phyloP scores from a whole-genome alignment of 1,139 yeast species.

The Candida dubliniensis region DNA sequence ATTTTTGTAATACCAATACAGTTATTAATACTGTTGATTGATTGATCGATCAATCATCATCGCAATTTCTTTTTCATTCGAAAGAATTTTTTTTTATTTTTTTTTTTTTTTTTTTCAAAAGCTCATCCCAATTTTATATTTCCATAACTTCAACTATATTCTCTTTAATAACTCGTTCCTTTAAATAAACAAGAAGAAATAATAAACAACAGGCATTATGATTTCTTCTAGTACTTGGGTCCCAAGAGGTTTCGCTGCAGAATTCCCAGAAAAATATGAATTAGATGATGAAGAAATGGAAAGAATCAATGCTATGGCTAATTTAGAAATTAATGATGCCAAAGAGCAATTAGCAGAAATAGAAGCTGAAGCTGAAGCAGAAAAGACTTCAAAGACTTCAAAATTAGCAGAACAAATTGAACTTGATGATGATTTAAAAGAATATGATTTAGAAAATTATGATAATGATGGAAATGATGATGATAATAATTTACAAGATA shows the following conservation, averaged over 20 bases:
- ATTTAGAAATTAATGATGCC: slow-evolving; percentile 77
- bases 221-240: slow-evolving; percentile 95
- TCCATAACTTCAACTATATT: neutral
- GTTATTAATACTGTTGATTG: too few relatives aligned
- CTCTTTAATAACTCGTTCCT: neutral
- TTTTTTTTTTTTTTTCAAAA: slow-evolving; percentile 7
- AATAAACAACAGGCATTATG: too few relatives aligned
- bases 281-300: slow-evolving; percentile 91
- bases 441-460: slow-evolving; percentile 81
- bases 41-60: neutral
- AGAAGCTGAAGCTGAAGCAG: slow-evolving; percentile 20
- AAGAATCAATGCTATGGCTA: slow-evolving; percentile 82
- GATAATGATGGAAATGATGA: slow-evolving; percentile 61
- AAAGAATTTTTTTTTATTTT: neutral
- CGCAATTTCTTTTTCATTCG: neutral
- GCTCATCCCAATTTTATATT: slow-evolving; percentile 6
- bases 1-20: too few relatives aligned
- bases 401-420: slow-evolving; percentile 54
- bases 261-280: slow-evolving; percentile 86
- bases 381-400: slow-evolving; percentile 16
- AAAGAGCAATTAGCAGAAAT: slow-evolving; percentile 54
- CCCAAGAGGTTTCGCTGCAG: slow-evolving; percentile 93
- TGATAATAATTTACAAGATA: slow-evolving; percentile 32
- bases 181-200: neutral
- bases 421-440: slow-evolving; percentile 80